Conservation (phyloP, 2,329 filamentous ascomycete genomes). For the Ceratocystiopsis brevicomis region DNA sequence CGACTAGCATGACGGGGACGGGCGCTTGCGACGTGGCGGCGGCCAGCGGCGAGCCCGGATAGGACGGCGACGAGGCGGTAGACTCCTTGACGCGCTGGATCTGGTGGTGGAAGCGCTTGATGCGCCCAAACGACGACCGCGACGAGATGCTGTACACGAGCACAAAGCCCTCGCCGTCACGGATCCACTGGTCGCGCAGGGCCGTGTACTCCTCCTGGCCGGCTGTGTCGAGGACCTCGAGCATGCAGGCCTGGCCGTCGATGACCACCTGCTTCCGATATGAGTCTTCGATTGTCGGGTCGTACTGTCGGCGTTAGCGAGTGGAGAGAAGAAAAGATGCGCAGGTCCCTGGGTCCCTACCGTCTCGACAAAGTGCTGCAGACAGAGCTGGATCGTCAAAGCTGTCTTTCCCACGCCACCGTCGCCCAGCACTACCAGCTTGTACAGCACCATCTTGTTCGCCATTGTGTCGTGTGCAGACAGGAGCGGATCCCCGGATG, state of each 20-base stretch:
- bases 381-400: constrained; percentile 83
- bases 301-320: constrained; percentile 35
- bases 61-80: constrained; percentile 54
- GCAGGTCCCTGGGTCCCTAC: not conserved
- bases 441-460: constrained; percentile 87
- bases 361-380: constrained; percentile 93
- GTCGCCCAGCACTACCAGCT: constrained; percentile 84
- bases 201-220: constrained; percentile 98
- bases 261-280: constrained; percentile 85
- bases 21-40: constrained; percentile 40
- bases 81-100: constrained; percentile 96
- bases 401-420: constrained; percentile 89
- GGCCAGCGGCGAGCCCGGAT: constrained; percentile 54
- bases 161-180: constrained; percentile 92
- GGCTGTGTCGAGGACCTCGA: constrained; percentile 91
- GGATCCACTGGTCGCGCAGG: constrained; percentile 92
- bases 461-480: constrained; percentile 37
- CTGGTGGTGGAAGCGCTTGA: constrained; percentile 90
- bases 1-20: constrained; percentile 92
- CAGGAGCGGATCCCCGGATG: too few relatives aligned
- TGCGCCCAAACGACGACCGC: constrained; percentile 81
- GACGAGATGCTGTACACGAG: constrained; percentile 98
- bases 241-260: constrained; percentile 87
- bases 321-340: not conserved
- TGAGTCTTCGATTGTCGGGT: constrained; percentile 75